Percentiles rank a stretch among this genome's conserved stretches.
phyloP scores from a whole-genome alignment of 2,329 filamentous ascomycete species.

The Fusarium neocosmosporiellum region DNA sequence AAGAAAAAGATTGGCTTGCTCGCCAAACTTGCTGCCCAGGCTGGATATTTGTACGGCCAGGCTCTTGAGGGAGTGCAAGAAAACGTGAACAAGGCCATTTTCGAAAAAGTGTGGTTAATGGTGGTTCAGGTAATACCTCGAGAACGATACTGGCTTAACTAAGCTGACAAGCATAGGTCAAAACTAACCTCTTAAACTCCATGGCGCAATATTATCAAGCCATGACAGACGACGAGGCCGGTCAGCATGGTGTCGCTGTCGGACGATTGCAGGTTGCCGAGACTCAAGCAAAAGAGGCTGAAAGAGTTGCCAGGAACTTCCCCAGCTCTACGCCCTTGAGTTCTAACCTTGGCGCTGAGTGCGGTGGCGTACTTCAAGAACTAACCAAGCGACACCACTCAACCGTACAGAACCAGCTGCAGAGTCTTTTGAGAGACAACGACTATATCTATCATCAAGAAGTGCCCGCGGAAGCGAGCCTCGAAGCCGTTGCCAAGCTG shows the following conservation, averaged over 20 bases:
- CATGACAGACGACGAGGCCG: slow-evolving; percentile 87
- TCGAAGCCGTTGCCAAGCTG: slow-evolving; percentile 86
- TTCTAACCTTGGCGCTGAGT: slow-evolving; percentile 86
- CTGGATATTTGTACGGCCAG: slow-evolving; percentile 87
- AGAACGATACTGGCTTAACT: background rate
- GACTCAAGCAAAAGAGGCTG: slow-evolving; percentile 80
- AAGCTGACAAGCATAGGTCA: slow-evolving; percentile 63
- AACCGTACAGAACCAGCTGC: slow-evolving; percentile 83
- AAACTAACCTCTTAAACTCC: slow-evolving; percentile 84
- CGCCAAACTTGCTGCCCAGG: slow-evolving; percentile 93
- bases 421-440: slow-evolving; percentile 87
- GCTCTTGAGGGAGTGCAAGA: slow-evolving; percentile 92
- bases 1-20: slow-evolving; percentile 92
- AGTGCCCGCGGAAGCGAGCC: slow-evolving; percentile 84
- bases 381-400: slow-evolving; percentile 85
- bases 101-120: slow-evolving; percentile 92
- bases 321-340: slow-evolving; percentile 81
- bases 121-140: slow-evolving; percentile 74
- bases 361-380: slow-evolving; percentile 78
- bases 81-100: slow-evolving; percentile 89
- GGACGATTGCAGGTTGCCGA: slow-evolving; percentile 86
- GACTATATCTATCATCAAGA: slow-evolving; percentile 98
- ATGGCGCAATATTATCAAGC: slow-evolving; percentile 95
- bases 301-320: slow-evolving; percentile 80
- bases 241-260: slow-evolving; percentile 87